Evolutionary conservation across 257 asterid genomes (phyloP), one percentile per base, ranked within the genome.

Genomic region (Paraleonurus japonicus): DNA sequence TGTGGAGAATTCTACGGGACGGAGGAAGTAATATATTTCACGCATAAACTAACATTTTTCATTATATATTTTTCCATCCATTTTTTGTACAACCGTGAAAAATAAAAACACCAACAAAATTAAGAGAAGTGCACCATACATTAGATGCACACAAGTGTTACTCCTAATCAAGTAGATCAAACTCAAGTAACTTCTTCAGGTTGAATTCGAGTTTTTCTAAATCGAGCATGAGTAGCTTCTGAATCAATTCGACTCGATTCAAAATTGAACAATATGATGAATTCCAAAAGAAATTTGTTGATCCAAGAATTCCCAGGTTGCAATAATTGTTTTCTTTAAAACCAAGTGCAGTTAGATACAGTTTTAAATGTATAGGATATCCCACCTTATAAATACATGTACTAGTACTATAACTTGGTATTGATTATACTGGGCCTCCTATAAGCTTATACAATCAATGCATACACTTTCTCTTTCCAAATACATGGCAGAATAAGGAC

Each of bases 371-470:
- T 73, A 45, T 4, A 45, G 53, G 53, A 45, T 45, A 45, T 45
- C 53, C 53, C 53, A 45, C 53, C 53, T 45, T 45, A 45, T 45
- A 45, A 26, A 35, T 41, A 20, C 7, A 20, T 57, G 73, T 74
- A 57, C 69, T 50, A 74, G 73, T 74, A 57, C 69, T 50, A 74
- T 10, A 51, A 54, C 24, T 71, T 51, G 12, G 33, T 26, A 24
- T 76, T 69, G 57, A 76, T 69, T 37, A 33, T 47, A 69, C 62
- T 69, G 71, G 20, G 41, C 71, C 65, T 69, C 20, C 7, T 53
- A 20, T 11, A 8, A 53, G 47, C 59, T 58, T 19, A 70, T 61
- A 55, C 43, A 70, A 55, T 76, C 70, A 71, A 64, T 76, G 76
- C 73, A 63, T 20, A n/a, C 26, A 75, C 61, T 63, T 75, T 58